Evolutionary conservation across 805 yeast genomes (phyloP).

Genomic region (Metschnikowia kofuensis): DNA sequence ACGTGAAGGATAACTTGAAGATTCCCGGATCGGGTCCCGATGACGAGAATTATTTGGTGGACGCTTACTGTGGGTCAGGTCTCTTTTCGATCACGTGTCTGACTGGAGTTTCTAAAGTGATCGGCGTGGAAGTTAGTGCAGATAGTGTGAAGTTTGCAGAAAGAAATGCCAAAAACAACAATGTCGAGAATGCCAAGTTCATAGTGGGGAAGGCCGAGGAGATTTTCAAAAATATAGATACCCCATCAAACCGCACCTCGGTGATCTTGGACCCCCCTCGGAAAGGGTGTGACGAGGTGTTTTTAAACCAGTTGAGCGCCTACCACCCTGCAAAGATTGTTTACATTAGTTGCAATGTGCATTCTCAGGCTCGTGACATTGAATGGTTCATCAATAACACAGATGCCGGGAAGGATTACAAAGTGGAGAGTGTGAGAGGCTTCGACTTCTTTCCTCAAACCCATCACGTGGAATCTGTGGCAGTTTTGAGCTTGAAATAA

Average conservation of each 20-base stretch:
- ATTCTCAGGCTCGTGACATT: constrained; percentile 93
- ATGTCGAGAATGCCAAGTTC: constrained; percentile 74
- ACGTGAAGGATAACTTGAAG: constrained; percentile 69
- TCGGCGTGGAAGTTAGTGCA: constrained; percentile 92
- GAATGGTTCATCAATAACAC: constrained; percentile 76
- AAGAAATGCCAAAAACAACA: constrained; percentile 72
- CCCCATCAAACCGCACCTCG: constrained; percentile 74
- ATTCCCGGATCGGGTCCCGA: constrained; percentile 32
- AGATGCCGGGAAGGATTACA: constrained; percentile 58
- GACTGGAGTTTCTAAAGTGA: constrained; percentile 71
- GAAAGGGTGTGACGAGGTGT: constrained; percentile 91
- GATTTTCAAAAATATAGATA: constrained; percentile 74
- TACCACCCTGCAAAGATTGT: constrained; percentile 84
- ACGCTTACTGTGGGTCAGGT: constrained; percentile 96
- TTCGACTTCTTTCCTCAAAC: constrained; percentile 97
- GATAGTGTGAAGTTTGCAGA: constrained; percentile 88
- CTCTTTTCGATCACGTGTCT: constrained; percentile 87
- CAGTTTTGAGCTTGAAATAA: constrained; percentile 47
- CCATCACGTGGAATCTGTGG: constrained; percentile 87
- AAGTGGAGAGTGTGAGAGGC: constrained; percentile 81
- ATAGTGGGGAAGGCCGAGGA: constrained; percentile 91
- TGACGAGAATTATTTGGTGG: constrained; percentile 65
- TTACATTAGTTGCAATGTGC: constrained; percentile 96
- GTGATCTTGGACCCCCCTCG: constrained; percentile 96
- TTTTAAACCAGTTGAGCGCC: constrained; percentile 78